A percentile compares a stretch with the other conserved stretches of the same genome.
Evolutionary conservation across 2,329 filamentous ascomycete species (phyloP).

Genomic region (Cordyceps fumosorosea): DNA sequence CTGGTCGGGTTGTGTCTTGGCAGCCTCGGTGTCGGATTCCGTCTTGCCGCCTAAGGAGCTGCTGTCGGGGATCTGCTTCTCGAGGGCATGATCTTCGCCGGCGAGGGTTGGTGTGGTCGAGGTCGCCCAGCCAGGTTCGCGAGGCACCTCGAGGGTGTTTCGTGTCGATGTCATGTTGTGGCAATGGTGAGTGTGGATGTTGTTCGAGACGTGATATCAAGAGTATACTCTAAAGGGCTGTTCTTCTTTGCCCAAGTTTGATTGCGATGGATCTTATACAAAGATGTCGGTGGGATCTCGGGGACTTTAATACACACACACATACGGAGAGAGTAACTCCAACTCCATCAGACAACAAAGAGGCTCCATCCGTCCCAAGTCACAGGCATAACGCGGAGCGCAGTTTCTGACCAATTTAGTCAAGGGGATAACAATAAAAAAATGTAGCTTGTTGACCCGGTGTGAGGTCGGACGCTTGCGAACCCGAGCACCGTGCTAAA

Average conservation of each 20-base stretch:
- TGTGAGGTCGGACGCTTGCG: background rate
- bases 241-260: background rate
- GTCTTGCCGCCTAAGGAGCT: background rate
- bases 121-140: constrained; percentile 5
- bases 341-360: background rate
- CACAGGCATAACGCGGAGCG: background rate
- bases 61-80: constrained; percentile 1
- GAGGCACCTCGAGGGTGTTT: constrained; percentile 7
- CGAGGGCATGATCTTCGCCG: constrained; percentile 1
- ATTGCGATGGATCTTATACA: background rate
- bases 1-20: background rate
- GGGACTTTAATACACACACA: background rate
- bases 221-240: background rate
- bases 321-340: background rate
- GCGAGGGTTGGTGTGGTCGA: constrained; percentile 8
- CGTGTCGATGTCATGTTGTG: constrained; percentile 1
- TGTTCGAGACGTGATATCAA: background rate
- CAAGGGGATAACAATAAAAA: background rate
- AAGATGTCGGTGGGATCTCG: background rate
- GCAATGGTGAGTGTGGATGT: background rate
- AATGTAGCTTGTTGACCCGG: background rate
- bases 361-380: background rate
- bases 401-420: background rate
- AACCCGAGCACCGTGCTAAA: constrained; percentile 4
- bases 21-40: background rate